Evolutionary conservation across 2,329 filamentous ascomycete species (phyloP).

Genomic region (Trichoderma breve): DNA sequence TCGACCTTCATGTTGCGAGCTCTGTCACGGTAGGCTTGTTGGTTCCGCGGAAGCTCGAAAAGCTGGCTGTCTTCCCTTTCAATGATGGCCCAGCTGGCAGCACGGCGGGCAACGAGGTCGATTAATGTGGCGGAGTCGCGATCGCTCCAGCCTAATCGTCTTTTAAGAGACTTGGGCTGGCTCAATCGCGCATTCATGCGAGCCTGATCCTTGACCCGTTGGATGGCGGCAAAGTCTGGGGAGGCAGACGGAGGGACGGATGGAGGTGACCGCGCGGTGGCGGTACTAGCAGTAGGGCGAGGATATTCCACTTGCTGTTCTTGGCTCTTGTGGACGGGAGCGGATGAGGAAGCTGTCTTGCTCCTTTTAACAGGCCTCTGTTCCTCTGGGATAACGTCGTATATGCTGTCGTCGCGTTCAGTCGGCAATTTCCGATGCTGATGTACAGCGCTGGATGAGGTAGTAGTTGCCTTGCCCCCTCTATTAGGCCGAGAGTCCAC

Average conservation of each 20-base stretch:
- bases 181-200: conserved; percentile 27
- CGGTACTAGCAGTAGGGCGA: neutral
- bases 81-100: conserved; percentile 35
- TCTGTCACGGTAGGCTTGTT: conserved; percentile 58
- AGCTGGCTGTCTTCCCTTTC: conserved; percentile 30
- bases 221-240: conserved; percentile 28
- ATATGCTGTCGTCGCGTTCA: neutral
- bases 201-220: conserved; percentile 28
- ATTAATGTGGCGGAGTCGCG: conserved; percentile 44
- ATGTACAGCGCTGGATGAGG: neutral
- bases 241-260: neutral
- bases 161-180: conserved; percentile 23
- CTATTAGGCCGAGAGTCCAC: conserved; percentile 30
- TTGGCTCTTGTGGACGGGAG: neutral
- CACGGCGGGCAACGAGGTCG: conserved; percentile 36
- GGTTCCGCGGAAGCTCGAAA: conserved; percentile 48
- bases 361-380: neutral
- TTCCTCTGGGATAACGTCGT: neutral
- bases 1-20: conserved; percentile 57
- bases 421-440: neutral
- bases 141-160: conserved; percentile 42
- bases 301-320: neutral
- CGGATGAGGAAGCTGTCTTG: neutral
- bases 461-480: conserved; percentile 10
- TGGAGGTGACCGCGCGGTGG: conserved; percentile 5